Evolutionary conservation across 345 rosid genomes (phyloP), one percentile per base, ranked within the genome.

Genomic region (Mangifera indica): DNA sequence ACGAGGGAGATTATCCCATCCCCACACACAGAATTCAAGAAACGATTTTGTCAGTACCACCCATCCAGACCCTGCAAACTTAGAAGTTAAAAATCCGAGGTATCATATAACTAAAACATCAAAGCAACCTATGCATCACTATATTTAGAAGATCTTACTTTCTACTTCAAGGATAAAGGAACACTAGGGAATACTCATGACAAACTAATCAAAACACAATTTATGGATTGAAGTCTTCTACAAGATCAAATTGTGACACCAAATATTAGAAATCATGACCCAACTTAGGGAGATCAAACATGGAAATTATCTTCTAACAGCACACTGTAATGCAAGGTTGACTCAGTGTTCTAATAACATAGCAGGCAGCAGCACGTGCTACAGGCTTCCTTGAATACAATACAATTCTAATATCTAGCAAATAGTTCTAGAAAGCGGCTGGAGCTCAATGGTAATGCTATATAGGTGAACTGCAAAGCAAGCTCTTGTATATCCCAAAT

Each of bases 1-100:
- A 24, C 98, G 89, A 37, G 98, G 98, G 44, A 94, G 93, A 82
- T 94, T 94, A 76, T 92, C 97, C 95, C 98, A 92, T 73, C 98
- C 98, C 93, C 93, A 88, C 7, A 94, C 76, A 46, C 97, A 92
- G 80, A 92, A 90, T 64, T 94, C 96, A 5, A 94, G 90, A 83
- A 94, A 92, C 21, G 97, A 75, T 80, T 85, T 92, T 1, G 97
- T 87, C 76, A 94, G 72, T 25, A 86, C 79, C 70, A 90, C 89
- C 81, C 95, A 90, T 56, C 81, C 85, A 4, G 98, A 94, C 3
- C 98, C 98, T 94, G 79, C 70, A 73, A 60, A 66, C 17, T 48
- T 0, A 4, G 48, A 56, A 40, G 53, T 22, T 52, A 14, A 66
- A 70, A 52, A 4, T 25, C 44, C 20, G 34, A 10, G 20, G 21